Base-by-base conservation (phyloP, 1,284 basidiomycete genomes). In the Ceratobasidium sp. region DNA sequence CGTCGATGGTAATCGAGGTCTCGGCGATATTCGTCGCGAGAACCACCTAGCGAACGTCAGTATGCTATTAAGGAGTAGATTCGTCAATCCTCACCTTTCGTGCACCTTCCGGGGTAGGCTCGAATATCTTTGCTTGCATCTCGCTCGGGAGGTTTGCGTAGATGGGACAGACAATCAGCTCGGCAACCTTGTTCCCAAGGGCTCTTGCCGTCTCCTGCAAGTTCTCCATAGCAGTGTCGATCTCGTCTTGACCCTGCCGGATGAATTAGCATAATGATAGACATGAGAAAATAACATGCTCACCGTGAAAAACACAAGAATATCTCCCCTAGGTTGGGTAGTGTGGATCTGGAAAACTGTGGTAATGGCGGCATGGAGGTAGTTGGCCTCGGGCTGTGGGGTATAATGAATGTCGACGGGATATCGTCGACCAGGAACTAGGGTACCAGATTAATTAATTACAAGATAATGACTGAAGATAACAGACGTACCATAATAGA, bases 271-370 rank as follows among this genome's bases (percentile, higher is more conserved):
- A 33, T 3, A 42, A n/a, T 15, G 68, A 56, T 10, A 0, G 56
- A 44, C 20, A 42, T 42, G n/a, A 69, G 13, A 54, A 26, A 64
- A 56, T 38, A 10, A 54, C 85, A 9, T 13, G 61, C 91, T 80
- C 81, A 94, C 94, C 0, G 98, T 99, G 65, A 99, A 89, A 86
- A 99, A 99, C 0, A 99, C 96, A 42, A 99, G 90, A 80, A 99
- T 97, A 83, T 99, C 98, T n/a, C 98, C 98, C 82, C 94, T 95
- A 0, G 97, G 96, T 82, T 99, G 97, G 0, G 97, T 98, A 0
- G 97, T 99, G 84, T 99, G 98, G 62, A 99, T 99, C 84, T 99
- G 98, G 86, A 99, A 98, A 40, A 99, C 92, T 7, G 98, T 99
- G 4, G 97, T 99, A 83, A 99, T 97, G 42, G 97, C 96, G 6